phyloP scores from a whole-genome alignment of 108 stramenopile genomes.

The Nitzschia sp. region DNA sequence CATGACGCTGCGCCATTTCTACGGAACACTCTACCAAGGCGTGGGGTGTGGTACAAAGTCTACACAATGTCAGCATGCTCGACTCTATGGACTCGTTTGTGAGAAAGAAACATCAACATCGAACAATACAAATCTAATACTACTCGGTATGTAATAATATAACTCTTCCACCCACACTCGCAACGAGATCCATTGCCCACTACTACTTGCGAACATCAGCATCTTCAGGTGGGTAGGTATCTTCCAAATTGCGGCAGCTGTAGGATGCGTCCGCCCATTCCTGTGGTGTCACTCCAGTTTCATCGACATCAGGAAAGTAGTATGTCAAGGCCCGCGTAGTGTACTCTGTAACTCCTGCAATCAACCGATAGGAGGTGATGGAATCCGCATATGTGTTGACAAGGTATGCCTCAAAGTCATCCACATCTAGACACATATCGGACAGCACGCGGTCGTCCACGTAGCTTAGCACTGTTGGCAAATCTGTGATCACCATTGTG shows the following conservation, averaged over 20 bases:
- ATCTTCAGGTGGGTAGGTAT: neutral
- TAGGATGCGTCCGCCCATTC: slow-evolving; percentile 16
- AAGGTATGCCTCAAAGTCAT: slow-evolving; percentile 26
- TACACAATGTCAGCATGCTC: no score
- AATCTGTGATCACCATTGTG: slow-evolving; percentile 3
- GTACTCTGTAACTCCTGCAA: slow-evolving; percentile 1
- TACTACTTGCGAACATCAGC: no score
- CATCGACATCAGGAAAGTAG: slow-evolving; percentile 1
- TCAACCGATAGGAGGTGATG: neutral
- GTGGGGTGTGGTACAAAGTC: no score
- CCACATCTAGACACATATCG: slow-evolving; percentile 27
- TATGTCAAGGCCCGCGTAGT: neutral
- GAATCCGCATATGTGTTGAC: neutral
- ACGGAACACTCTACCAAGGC: no score
- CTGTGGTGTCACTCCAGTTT: slow-evolving; percentile 1
- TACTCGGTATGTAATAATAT: no score
- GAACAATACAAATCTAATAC: no score
- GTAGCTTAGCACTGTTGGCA: slow-evolving; percentile 8
- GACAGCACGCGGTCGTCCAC: slow-evolving; percentile 31
- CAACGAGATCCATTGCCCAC: no score
- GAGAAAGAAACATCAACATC: no score
- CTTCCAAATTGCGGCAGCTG: slow-evolving; percentile 10
- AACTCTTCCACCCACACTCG: no score
- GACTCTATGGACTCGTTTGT: no score
- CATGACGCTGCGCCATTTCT: no score